These are phyloP conservation scores for Epichloe glyceriae DNA, from an alignment of 2,329 filamentous ascomycete genomes.

Conservation along the genomic window DNA sequence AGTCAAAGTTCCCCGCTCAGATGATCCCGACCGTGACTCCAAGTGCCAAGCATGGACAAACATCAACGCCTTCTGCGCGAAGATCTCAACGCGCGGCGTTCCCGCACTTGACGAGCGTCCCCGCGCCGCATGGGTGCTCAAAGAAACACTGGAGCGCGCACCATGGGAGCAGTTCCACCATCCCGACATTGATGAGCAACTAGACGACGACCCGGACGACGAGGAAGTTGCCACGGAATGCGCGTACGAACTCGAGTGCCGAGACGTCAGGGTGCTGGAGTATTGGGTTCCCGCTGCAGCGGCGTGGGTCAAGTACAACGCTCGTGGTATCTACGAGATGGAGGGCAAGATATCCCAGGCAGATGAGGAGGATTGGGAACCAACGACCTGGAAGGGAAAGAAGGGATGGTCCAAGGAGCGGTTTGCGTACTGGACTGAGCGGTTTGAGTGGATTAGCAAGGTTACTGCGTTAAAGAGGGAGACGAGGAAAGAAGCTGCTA, in stretches of 20 bases:
- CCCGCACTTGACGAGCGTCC: neutral
- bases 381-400: neutral
- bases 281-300: conserved; percentile 3
- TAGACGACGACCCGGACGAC: conserved; percentile 1
- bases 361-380: neutral
- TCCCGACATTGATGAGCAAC: neutral
- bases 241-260: conserved; percentile 3
- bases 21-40: neutral
- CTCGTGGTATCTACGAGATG: conserved; percentile 2
- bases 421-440: conserved; percentile 1
- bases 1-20: neutral
- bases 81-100: neutral
- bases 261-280: conserved; percentile 1
- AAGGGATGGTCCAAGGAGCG: conserved; percentile 1
- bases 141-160: neutral
- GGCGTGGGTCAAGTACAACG: neutral
- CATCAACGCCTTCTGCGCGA: conserved; percentile 1
- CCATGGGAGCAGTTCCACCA: conserved; percentile 3
- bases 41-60: conserved; percentile 2
- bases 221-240: neutral
- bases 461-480: neutral
- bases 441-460: conserved; percentile 3
- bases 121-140: neutral
- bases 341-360: neutral
- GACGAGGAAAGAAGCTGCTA: neutral